phyloP scores from a whole-genome alignment of 2,329 filamentous ascomycete genomes.

The Tolypocladium paradoxum region DNA sequence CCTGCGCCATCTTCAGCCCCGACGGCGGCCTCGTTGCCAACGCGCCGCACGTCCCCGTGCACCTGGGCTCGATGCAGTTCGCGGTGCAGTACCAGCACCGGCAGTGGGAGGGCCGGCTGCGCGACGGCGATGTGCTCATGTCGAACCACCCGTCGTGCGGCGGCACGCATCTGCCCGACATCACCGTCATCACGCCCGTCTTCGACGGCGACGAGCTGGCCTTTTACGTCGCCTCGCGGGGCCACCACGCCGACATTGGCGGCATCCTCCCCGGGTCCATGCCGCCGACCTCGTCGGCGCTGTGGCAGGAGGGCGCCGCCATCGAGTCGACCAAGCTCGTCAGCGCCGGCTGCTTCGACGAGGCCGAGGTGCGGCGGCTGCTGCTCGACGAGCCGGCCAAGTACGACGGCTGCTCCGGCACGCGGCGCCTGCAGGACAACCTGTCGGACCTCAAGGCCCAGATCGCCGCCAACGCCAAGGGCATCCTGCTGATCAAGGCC shows the following conservation, averaged over 20 bases:
- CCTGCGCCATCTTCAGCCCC: conserved; percentile 66
- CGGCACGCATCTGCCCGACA: conserved; percentile 27
- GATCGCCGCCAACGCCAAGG: conserved; percentile 77
- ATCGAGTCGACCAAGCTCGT: conserved; percentile 63
- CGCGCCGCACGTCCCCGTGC: conserved; percentile 65
- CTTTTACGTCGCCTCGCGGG: conserved; percentile 52
- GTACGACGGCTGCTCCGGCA: conserved; percentile 67
- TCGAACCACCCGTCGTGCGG: conserved; percentile 24
- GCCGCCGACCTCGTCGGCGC: conserved; percentile 61
- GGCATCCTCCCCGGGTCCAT: conserved; percentile 75
- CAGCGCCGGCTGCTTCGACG: conserved; percentile 66
- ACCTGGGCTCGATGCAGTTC: conserved; percentile 71
- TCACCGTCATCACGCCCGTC: conserved; percentile 25
- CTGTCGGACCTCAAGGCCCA: conserved; percentile 81
- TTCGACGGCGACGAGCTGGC: conserved; percentile 30
- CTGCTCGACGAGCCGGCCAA: conserved; percentile 64
- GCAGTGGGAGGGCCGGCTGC: conserved; percentile 47
- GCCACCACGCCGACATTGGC: conserved; percentile 42
- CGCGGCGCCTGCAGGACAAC: conserved; percentile 71
- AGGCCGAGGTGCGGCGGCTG: conserved; percentile 61
- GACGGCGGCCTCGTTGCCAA: conserved; percentile 66
- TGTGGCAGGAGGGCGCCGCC: conserved; percentile 54
- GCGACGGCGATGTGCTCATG: conserved; percentile 24
- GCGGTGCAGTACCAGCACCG: conserved; percentile 59
- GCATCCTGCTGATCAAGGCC: conserved; percentile 61